These are phyloP conservation scores for Sclerospora graminicola DNA, from an alignment of 352 stramenopile species.

Conservation along the genomic window DNA sequence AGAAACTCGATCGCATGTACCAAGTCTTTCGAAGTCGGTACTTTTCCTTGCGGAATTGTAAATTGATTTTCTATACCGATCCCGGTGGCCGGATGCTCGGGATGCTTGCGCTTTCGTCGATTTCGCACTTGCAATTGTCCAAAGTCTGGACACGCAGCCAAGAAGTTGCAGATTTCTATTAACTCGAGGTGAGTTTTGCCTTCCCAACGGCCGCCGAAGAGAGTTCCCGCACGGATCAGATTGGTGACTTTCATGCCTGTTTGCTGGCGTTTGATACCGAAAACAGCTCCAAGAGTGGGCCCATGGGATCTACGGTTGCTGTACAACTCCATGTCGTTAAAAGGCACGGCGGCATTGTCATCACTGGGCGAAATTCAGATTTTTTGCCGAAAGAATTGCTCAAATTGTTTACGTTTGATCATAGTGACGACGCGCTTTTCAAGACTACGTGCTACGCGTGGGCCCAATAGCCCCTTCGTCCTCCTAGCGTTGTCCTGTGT, in stretches of 20 bases:
- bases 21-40: slow-evolving; percentile 76
- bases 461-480: slow-evolving; percentile 15
- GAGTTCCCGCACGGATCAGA: slow-evolving; percentile 50
- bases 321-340: slow-evolving; percentile 85
- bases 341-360: slow-evolving; percentile 45
- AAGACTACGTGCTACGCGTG: too few species aligned
- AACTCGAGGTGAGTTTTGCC: slow-evolving; percentile 77
- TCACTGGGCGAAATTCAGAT: slow-evolving; percentile 66
- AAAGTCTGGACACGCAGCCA: slow-evolving; percentile 62
- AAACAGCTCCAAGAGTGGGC: slow-evolving; percentile 64
- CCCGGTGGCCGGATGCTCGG: slow-evolving; percentile 50
- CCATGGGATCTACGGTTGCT: slow-evolving; percentile 72
- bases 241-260: slow-evolving; percentile 70
- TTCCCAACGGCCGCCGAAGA: slow-evolving; percentile 50
- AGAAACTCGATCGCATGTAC: slow-evolving; percentile 80
- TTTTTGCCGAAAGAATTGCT: slow-evolving; percentile 76
- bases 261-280: slow-evolving; percentile 74
- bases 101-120: slow-evolving; percentile 67
- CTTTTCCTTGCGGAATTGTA: slow-evolving; percentile 76
- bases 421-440: slow-evolving; percentile 30
- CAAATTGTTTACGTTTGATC: slow-evolving; percentile 70
- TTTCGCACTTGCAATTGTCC: slow-evolving; percentile 74
- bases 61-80: slow-evolving; percentile 72
- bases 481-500: slow-evolving; percentile 9
- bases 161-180: slow-evolving; percentile 68